These are phyloP conservation scores for Staphylotrichum longicolle DNA, from an alignment of 495 filamentous ascomycete genomes.

Conservation along the genomic window DNA sequence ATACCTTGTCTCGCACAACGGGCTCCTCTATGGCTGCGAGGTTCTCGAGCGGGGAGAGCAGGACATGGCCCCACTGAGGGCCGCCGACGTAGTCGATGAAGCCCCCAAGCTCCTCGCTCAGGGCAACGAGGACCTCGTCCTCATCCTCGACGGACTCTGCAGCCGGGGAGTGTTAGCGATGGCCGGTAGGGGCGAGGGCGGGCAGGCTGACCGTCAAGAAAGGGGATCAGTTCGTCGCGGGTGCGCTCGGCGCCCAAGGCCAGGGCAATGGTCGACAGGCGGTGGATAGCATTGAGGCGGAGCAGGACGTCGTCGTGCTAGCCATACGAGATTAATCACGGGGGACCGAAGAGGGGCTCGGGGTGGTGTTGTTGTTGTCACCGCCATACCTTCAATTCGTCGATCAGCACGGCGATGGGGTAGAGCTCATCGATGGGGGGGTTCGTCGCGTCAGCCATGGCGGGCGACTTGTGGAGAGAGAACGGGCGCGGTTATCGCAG, in stretches of 20 bases:
- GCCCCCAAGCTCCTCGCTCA: constrained; percentile 91
- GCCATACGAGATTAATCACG: constrained; percentile 5
- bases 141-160: constrained; percentile 97
- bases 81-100: constrained; percentile 98
- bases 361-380: constrained; percentile 16
- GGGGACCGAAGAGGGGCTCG: background rate
- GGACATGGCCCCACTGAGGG: constrained; percentile 88
- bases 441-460: constrained; percentile 56
- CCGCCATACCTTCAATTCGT: constrained; percentile 88
- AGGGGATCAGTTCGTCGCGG: constrained; percentile 95
- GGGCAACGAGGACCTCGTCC: constrained; percentile 93
- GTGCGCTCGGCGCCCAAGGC: constrained; percentile 93
- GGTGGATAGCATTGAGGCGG: constrained; percentile 96
- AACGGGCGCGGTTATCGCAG: constrained; percentile 17
- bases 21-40: constrained; percentile 98
- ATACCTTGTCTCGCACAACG: constrained; percentile 92
- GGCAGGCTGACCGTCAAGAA: constrained; percentile 77
- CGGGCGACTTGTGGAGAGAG: constrained; percentile 32
- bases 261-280: constrained; percentile 94
- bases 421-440: constrained; percentile 90
- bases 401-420: constrained; percentile 98
- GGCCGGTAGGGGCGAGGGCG: constrained; percentile 13
- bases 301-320: constrained; percentile 98
- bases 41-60: constrained; percentile 95
- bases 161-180: constrained; percentile 26